Evolutionary conservation across 345 rosid genomes (phyloP).

Genomic region (Bretschneidera sinensis): DNA sequence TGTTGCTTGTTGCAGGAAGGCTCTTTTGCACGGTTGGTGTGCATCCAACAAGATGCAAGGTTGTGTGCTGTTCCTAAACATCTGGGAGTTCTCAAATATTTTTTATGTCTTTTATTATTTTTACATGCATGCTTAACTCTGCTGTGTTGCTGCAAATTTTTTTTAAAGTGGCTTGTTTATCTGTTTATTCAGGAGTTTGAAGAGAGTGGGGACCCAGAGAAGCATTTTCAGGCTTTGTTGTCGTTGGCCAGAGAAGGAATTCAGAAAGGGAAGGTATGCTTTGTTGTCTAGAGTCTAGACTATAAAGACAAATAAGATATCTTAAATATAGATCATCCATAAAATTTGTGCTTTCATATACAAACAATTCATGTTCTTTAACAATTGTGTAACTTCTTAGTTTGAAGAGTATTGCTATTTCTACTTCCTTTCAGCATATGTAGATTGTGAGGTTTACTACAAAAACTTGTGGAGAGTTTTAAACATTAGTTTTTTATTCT

Average conservation of each 20-base stretch:
- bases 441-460: too few relatives aligned
- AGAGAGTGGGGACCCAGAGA: constrained; percentile 80
- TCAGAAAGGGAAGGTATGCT: constrained; percentile 78
- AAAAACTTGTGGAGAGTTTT: too few relatives aligned
- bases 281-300: background rate
- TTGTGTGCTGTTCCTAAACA: constrained; percentile 18
- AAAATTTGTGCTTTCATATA: background rate
- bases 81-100: constrained; percentile 1
- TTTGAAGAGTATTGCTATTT: too few relatives aligned
- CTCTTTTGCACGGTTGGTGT: constrained; percentile 93
- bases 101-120: background rate
- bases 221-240: constrained; percentile 77
- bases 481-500: too few relatives aligned
- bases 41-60: constrained; percentile 98
- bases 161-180: constrained; percentile 13
- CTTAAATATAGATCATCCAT: background rate
- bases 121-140: constrained; percentile 1
- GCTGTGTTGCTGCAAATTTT: constrained; percentile 8
- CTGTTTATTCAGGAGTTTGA: constrained; percentile 68
- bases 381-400: background rate
- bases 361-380: too few relatives aligned
- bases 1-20: constrained; percentile 44
- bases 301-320: background rate
- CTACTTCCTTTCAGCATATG: too few relatives aligned
- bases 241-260: constrained; percentile 79